Evolutionary conservation across 2,329 filamentous ascomycete species (phyloP).

Genomic region (Exophiala dermatitidis): DNA sequence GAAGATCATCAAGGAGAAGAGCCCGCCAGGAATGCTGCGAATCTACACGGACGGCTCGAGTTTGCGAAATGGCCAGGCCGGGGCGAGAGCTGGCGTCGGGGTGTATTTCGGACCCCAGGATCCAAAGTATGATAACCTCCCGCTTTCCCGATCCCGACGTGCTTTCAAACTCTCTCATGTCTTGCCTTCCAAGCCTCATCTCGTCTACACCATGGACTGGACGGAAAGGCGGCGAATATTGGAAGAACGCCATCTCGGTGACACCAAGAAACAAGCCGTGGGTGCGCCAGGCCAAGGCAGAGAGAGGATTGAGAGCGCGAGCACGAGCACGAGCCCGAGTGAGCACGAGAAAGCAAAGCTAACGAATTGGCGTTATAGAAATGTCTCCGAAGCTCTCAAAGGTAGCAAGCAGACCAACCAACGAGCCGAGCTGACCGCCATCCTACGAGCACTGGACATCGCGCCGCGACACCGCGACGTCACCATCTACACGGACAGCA

Average conservation of each 20-base stretch:
- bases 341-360: constrained; percentile 16
- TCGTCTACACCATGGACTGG: constrained; percentile 26
- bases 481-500: constrained; percentile 79
- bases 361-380: constrained; percentile 41
- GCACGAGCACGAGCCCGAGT: constrained; percentile 3
- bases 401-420: constrained; percentile 84
- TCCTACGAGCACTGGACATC: constrained; percentile 73
- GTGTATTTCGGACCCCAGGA: constrained; percentile 58
- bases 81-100: constrained; percentile 54
- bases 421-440: constrained; percentile 86
- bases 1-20: constrained; percentile 34
- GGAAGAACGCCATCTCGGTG: not conserved
- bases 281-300: too few species aligned
- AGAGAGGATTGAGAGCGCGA: too few species aligned
- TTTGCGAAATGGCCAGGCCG: constrained; percentile 49
- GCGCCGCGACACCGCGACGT: constrained; percentile 61
- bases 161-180: constrained; percentile 4
- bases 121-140: constrained; percentile 40
- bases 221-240: constrained; percentile 9
- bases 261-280: constrained; percentile 6
- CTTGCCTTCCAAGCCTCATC: constrained; percentile 12
- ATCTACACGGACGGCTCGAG: constrained; percentile 61
- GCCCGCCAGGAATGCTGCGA: constrained; percentile 45
- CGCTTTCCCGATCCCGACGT: constrained; percentile 10
- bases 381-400: constrained; percentile 67